A percentile compares a stretch with the other conserved stretches of the same genome.
Evolutionary conservation across 768 basidiomycete genomes (phyloP).

Genomic region (Rhodotorula diobovata): DNA sequence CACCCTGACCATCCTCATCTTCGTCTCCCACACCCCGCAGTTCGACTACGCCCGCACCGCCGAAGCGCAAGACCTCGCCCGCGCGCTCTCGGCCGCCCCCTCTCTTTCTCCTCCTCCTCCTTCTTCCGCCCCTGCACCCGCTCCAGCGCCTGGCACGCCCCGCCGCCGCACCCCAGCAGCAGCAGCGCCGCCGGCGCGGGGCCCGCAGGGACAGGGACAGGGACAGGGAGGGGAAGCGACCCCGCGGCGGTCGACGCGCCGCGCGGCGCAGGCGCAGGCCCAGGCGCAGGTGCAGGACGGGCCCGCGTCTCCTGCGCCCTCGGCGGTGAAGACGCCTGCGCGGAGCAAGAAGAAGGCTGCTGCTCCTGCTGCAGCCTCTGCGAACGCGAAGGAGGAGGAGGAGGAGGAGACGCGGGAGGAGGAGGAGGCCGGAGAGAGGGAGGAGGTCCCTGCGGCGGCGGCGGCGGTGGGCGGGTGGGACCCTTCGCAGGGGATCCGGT

Average conservation of each 20-base stretch:
- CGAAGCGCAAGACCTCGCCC: conserved; percentile 54
- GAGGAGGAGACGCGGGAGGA: neutral
- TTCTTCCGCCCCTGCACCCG: too few relatives aligned
- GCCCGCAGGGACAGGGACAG: too few relatives aligned
- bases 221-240: too few relatives aligned
- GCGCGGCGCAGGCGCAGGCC: neutral
- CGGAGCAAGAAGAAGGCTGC: neutral
- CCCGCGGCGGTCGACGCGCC: neutral
- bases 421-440: neutral
- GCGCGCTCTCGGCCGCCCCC: conserved; percentile 52
- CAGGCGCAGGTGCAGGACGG: too few relatives aligned
- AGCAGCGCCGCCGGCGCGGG: too few relatives aligned
- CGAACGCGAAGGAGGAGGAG: neutral
- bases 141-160: too few relatives aligned
- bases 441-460: too few relatives aligned
- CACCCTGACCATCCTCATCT: neutral
- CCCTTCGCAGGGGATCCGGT: neutral
- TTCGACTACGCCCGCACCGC: conserved; percentile 17
- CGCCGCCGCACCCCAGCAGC: too few relatives aligned
- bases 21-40: neutral
- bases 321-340: too few relatives aligned
- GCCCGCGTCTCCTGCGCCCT: too few relatives aligned
- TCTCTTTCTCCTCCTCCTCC: neutral
- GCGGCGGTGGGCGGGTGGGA: neutral
- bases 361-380: neutral